Evolutionary conservation across 1,139 yeast species (phyloP).

Genomic region (Suhomyces coccinellae): DNA sequence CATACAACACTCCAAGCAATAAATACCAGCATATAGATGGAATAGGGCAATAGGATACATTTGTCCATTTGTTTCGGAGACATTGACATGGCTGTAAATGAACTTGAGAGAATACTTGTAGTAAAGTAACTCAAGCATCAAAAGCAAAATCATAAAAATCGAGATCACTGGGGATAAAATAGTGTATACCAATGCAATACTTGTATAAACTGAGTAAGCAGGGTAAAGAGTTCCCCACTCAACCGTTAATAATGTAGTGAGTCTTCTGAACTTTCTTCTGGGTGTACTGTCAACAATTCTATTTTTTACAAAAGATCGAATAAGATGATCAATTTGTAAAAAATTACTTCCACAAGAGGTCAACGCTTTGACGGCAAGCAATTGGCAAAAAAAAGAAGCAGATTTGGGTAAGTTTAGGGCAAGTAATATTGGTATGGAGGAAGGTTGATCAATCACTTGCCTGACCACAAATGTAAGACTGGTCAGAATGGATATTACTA

Average conservation of each 20-base stretch:
- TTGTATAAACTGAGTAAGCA: constrained; percentile 68
- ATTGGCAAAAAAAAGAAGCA: constrained; percentile 78
- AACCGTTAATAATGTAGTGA: constrained; percentile 45
- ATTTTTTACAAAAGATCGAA: constrained; percentile 38
- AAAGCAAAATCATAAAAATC: constrained; percentile 59
- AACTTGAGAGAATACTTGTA: constrained; percentile 68
- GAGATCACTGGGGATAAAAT: constrained; percentile 78
- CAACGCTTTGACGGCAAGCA: constrained; percentile 68
- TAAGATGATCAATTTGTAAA: constrained; percentile 52
- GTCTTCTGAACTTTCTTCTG: constrained; percentile 50
- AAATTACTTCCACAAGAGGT: constrained; percentile 71
- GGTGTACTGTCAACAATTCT: constrained; percentile 56
- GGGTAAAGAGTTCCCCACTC: constrained; percentile 84
- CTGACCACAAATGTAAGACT: constrained; percentile 70
- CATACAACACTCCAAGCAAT: constrained; percentile 75
- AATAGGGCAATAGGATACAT: constrained; percentile 73
- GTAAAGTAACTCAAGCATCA: constrained; percentile 57
- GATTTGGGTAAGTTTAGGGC: constrained; percentile 80
- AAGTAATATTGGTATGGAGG: constrained; percentile 65
- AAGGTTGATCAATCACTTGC: constrained; percentile 67
- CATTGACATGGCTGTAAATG: constrained; percentile 48
- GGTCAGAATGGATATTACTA: constrained; percentile 83
- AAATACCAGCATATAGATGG: constrained; percentile 76
- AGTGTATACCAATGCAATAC: constrained; percentile 74
- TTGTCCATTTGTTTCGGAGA: constrained; percentile 67